Percentiles rank a stretch among this genome's conserved stretches.
Conservation (phyloP, 1,284 basidiomycete genomes). For the Malassezia sp. region DNA sequence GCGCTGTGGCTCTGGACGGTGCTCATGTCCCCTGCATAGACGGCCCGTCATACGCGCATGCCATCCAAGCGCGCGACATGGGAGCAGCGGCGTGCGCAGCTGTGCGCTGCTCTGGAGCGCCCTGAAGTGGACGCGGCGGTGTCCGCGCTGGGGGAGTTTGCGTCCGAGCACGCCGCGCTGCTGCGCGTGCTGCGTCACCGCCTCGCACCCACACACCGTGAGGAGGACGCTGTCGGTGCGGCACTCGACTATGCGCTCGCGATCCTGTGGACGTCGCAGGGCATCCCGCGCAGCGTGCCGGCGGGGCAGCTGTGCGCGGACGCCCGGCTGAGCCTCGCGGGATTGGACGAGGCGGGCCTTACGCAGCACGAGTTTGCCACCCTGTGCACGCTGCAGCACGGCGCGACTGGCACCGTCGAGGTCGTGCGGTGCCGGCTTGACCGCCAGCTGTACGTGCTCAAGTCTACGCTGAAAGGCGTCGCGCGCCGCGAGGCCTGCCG, state of each 20-base stretch:
- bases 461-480: constrained; percentile 39
- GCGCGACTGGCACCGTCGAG: constrained; percentile 34
- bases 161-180: constrained; percentile 1
- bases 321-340: neutral
- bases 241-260: constrained; percentile 25
- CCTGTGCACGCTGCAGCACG: constrained; percentile 30
- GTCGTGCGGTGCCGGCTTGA: constrained; percentile 38
- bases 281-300: constrained; percentile 9
- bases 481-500: constrained; percentile 32
- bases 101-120: constrained; percentile 2
- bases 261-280: constrained; percentile 24
- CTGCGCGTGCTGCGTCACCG: constrained; percentile 4
- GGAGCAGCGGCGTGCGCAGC: constrained; percentile 9
- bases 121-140: constrained; percentile 6
- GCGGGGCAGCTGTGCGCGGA: neutral
- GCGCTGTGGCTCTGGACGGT: too few species aligned
- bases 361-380: constrained; percentile 30
- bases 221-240: constrained; percentile 3
- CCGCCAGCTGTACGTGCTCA: constrained; percentile 41
- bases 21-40: too few species aligned
- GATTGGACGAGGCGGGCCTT: neutral
- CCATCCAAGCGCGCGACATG: neutral
- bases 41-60: neutral
- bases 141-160: neutral
- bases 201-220: neutral